phyloP scores from a whole-genome alignment of 805 yeast species.

The Alloascoidea hylecoeti region DNA sequence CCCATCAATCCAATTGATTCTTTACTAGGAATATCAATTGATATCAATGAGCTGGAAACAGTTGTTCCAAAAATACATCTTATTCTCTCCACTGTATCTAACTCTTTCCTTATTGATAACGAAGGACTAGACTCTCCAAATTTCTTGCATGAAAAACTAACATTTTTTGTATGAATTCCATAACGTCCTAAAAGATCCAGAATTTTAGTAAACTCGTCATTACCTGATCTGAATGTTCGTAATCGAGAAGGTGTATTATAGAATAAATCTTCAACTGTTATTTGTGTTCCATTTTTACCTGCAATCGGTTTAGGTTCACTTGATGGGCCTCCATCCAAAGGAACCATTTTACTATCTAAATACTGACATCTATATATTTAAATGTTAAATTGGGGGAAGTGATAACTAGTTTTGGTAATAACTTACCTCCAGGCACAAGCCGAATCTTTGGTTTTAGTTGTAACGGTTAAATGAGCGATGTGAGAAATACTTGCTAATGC shows the following conservation, averaged over 20 bases:
- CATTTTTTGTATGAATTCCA: constrained; percentile 54
- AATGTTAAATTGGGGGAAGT: not conserved
- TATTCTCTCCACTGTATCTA: constrained; percentile 50
- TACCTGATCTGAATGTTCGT: constrained; percentile 44
- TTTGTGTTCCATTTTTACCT: constrained; percentile 77
- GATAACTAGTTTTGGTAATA: constrained; percentile 2
- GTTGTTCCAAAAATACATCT: constrained; percentile 57
- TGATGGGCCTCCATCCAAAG: constrained; percentile 22
- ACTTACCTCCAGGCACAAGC: constrained; percentile 56
- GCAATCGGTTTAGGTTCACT: constrained; percentile 62
- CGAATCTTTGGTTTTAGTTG: constrained; percentile 50
- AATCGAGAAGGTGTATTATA: constrained; percentile 76
- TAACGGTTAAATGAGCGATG: constrained; percentile 67
- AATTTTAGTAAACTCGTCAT: constrained; percentile 66
- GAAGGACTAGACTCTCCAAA: constrained; percentile 62
- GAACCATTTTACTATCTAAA: constrained; percentile 45
- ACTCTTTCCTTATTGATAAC: constrained; percentile 38
- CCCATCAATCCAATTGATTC: constrained; percentile 33
- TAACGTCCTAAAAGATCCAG: constrained; percentile 77
- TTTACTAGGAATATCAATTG: constrained; percentile 12
- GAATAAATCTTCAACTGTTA: constrained; percentile 77
- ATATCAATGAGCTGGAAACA: constrained; percentile 51
- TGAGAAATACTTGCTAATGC: constrained; percentile 93
- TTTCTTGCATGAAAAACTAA: constrained; percentile 72
- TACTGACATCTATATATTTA: constrained; percentile 32